Evolutionary conservation across 176 grass and related monocot genomes (phyloP).

Genomic region (Juncus effusus): DNA sequence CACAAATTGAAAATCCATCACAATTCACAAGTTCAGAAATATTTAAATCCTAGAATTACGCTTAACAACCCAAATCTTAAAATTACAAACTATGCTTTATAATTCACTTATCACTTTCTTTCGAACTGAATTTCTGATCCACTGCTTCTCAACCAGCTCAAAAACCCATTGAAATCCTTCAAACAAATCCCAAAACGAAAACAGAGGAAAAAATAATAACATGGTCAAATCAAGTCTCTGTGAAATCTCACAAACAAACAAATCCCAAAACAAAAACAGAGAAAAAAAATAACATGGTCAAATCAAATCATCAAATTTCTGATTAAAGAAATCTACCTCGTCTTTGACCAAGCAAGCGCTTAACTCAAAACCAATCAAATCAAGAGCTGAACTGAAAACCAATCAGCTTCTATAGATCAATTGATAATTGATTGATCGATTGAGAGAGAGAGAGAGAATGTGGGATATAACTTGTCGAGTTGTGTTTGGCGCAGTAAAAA

Average conservation of each 20-base stretch:
- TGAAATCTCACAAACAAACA: slow-evolving; percentile 14
- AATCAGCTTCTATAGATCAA: slow-evolving; percentile 7
- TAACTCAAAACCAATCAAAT: slow-evolving; percentile 8
- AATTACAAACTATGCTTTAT: neutral
- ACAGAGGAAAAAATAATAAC: neutral
- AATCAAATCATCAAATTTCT: slow-evolving; percentile 10
- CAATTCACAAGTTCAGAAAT: neutral
- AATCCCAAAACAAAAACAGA: neutral
- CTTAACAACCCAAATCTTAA: neutral
- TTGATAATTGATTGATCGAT: neutral
- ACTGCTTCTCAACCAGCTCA: neutral
- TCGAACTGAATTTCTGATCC: neutral
- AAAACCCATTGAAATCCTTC: slow-evolving; percentile 8
- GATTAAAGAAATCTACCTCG: slow-evolving; percentile 3
- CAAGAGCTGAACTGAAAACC: slow-evolving; percentile 3
- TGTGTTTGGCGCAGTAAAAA: slow-evolving; percentile 6
- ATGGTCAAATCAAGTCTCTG: slow-evolving; percentile 5
- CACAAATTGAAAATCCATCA: neutral
- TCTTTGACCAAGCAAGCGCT: slow-evolving; percentile 17
- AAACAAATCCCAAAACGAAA: slow-evolving; percentile 5
- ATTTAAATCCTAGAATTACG: neutral
- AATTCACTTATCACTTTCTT: neutral
- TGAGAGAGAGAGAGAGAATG: neutral
- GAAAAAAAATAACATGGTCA: neutral
- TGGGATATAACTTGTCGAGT: slow-evolving; percentile 3